Base-by-base conservation (phyloP, 2,329 filamentous ascomycete genomes). In the Diaporthe australafricana region DNA sequence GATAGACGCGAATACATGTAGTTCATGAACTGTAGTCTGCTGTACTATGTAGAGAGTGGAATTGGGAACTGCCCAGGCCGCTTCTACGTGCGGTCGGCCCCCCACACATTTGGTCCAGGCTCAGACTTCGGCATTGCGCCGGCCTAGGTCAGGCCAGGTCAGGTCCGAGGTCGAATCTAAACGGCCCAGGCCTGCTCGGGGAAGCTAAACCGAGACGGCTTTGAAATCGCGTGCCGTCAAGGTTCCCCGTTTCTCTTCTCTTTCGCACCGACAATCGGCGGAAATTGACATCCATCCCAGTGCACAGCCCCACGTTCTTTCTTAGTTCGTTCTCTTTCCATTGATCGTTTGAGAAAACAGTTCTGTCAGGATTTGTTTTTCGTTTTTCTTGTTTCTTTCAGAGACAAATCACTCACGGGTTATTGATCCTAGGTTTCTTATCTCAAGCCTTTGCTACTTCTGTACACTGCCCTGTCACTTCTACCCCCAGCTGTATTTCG, bases 191-290 rank as follows among this genome's bases (percentile, higher is more conserved):
- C 7, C 42, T 60, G 42, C 40, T 12, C 22, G n/a, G 9, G 47
- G n/a, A n/a, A 12, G 11, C 22, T 50, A 50, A 22, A 57, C 56
- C 25, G 25, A 62, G 45, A 62, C 38, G 56, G 60, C 27, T 32
- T 63, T 63, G 60, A 63, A 47, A 48, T 63, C 27, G 57, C 57
- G 57, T 63, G 57, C 57, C 40, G 40, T 47, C n/a, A 11, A 60
- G 5, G 35, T 42, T 32, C 40, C 40, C 57, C 40, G 40, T n/a
- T 27, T 65, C 20, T 66, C 45, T 53, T 40, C 5, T 2, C 40
- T 66, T 50, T 52, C n/a, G 63, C 47, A 67, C 63, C 63, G 63
- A 67, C 48, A 17, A 55, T 55, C 60, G 60, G 60, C 60, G 60
- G 35, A 35, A 52, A 45, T 22, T 53, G 22, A 16, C 17, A n/a